Evolutionary conservation across 2,329 filamentous ascomycete species (phyloP).

Genomic region (Pyrenophora seminiperda): DNA sequence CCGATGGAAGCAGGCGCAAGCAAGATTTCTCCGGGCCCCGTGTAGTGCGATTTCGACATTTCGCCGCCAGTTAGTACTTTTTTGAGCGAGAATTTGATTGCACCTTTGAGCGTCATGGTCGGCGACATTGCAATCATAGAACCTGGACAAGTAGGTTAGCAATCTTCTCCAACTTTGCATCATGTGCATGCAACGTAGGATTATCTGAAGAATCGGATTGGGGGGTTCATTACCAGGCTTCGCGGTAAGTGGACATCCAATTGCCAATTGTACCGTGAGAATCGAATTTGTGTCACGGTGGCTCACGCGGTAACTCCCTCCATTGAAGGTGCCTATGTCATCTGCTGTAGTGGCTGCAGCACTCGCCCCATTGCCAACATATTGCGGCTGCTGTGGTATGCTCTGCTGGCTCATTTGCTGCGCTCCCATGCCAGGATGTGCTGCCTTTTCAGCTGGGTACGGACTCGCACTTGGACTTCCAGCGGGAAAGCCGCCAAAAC

Average conservation of each 20-base stretch:
- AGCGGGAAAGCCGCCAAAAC: conserved; percentile 29
- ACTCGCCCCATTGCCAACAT: conserved; percentile 33
- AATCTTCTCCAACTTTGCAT: too few relatives aligned
- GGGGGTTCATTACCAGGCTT: conserved; percentile 68
- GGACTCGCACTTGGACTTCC: conserved; percentile 37
- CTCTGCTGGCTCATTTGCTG: conserved; percentile 34
- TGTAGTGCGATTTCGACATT: conserved; percentile 77
- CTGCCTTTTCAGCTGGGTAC: conserved; percentile 15
- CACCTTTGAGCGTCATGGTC: conserved; percentile 80
- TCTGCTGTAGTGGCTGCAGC: conserved; percentile 61
- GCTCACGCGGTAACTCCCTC: conserved; percentile 89
- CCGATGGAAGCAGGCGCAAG: conserved; percentile 80
- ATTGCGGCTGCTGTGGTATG: conserved; percentile 41
- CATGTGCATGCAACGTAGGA: too few relatives aligned
- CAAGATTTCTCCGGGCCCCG: conserved; percentile 87
- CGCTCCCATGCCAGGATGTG: conserved; percentile 28
- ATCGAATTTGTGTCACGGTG: conserved; percentile 91
- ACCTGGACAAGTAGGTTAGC: conserved; percentile 56
- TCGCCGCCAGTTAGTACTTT: conserved; percentile 86
- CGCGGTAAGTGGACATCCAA: conserved; percentile 80
- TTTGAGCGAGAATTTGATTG: conserved; percentile 84
- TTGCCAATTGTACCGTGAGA: conserved; percentile 84
- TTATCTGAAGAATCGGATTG: too few relatives aligned
- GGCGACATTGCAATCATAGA: conserved; percentile 96
- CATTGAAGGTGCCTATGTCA: conserved; percentile 96